These are phyloP conservation scores for Periglandula ipomoeae DNA, from an alignment of 2,329 filamentous ascomycete species.

Conservation along the genomic window DNA sequence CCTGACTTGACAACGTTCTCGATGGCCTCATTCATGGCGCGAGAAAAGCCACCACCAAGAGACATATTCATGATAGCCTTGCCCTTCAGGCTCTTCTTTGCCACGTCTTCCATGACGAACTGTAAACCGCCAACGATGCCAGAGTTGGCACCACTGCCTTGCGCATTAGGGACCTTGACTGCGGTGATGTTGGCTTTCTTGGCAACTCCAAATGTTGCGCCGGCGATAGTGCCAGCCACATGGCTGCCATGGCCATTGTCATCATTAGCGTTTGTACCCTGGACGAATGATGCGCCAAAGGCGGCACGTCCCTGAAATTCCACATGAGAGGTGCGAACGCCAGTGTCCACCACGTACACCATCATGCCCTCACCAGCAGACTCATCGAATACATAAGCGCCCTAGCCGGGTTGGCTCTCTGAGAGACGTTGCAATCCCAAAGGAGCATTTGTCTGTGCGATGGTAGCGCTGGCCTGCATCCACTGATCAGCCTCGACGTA, in stretches of 20 bases:
- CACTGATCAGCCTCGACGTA: constrained; percentile 46
- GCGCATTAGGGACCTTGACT: constrained; percentile 51
- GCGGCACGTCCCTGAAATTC: constrained; percentile 48
- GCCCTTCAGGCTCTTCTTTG: constrained; percentile 30
- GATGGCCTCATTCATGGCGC: constrained; percentile 47
- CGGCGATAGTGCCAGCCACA: constrained; percentile 53
- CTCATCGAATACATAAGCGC: constrained; percentile 37
- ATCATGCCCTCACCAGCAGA: constrained; percentile 46
- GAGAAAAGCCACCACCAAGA: constrained; percentile 40
- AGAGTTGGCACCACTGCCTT: constrained; percentile 27
- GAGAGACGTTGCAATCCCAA: constrained; percentile 46
- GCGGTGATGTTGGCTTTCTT: constrained; percentile 45
- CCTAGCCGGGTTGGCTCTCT: constrained; percentile 24
- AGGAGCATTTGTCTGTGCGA: constrained; percentile 44
- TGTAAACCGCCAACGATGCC: constrained; percentile 50
- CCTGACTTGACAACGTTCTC: constrained; percentile 38
- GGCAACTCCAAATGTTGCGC: constrained; percentile 52
- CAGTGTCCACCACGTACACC: constrained; percentile 57
- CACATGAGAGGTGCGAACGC: constrained; percentile 45
- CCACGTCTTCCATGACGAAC: constrained; percentile 40
- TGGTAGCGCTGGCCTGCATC: constrained; percentile 33
- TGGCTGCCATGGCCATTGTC: constrained; percentile 57
- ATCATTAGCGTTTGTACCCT: constrained; percentile 36
- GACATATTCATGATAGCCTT: constrained; percentile 58
- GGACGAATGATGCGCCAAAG: constrained; percentile 43